Percentiles rank a stretch among this genome's conserved stretches.
Conservation (phyloP, 164 flowering plant species). For the Kalanchoe fedtschenkoi region DNA sequence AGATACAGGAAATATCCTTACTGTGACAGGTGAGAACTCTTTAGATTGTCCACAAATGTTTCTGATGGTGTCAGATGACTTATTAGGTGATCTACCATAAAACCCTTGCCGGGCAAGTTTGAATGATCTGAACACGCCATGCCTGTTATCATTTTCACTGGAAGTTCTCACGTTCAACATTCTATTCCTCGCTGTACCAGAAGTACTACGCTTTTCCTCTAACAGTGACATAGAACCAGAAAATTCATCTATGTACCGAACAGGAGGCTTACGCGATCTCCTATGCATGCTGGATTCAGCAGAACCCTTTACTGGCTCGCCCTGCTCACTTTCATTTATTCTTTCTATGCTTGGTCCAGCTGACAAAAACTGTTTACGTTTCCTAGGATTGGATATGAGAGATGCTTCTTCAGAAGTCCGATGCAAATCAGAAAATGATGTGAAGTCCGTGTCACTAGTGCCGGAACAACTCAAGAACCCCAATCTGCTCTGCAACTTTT, state of each 20-base stretch:
- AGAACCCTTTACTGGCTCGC: constrained; percentile 10
- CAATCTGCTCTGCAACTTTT: constrained; percentile 20
- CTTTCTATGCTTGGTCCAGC: constrained; percentile 1
- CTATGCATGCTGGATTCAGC: constrained; percentile 23
- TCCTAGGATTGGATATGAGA: background rate
- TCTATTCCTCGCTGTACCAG: constrained; percentile 14
- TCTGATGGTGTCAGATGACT: constrained; percentile 20
- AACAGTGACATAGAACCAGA: constrained; percentile 21
- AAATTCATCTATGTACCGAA: constrained; percentile 59
- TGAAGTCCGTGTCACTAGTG: constrained; percentile 17
- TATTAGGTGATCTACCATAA: constrained; percentile 29
- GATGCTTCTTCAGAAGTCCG: constrained; percentile 10
- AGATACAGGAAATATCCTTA: background rate
- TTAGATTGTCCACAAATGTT: background rate
- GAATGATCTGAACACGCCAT: constrained; percentile 12
- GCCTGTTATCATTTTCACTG: constrained; percentile 14
- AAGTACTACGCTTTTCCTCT: constrained; percentile 16
- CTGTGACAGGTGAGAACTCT: constrained; percentile 3
- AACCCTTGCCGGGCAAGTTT: constrained; percentile 15
- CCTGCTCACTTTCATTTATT: constrained; percentile 1
- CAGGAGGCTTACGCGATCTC: constrained; percentile 58
- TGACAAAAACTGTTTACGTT: background rate
- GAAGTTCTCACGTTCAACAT: constrained; percentile 11
- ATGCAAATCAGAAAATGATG: constrained; percentile 10
- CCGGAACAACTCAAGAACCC: constrained; percentile 14